A percentile compares a stretch with the other conserved stretches of the same genome.
Evolutionary conservation across 805 yeast genomes (phyloP).

Genomic region (Yarrowia deformans): DNA sequence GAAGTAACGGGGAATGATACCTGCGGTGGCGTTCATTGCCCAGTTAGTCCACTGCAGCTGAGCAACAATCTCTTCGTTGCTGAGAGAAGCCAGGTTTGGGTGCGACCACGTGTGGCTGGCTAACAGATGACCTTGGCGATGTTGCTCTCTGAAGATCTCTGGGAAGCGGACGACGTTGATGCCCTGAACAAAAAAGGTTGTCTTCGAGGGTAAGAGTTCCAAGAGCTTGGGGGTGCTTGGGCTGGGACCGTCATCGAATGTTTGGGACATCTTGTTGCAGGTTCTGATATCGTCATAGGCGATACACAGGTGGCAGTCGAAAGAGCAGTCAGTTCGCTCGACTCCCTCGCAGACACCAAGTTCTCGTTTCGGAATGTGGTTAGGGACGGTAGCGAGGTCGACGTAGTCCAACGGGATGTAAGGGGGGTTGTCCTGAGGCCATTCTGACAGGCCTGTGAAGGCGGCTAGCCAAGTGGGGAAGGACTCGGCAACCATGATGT

Average conservation of each 20-base stretch:
- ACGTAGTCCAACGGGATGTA: slow-evolving; percentile 81
- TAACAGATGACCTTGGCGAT: slow-evolving; percentile 72
- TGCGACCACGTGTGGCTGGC: slow-evolving; percentile 96
- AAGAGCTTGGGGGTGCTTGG: slow-evolving; percentile 69
- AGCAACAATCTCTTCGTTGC: slow-evolving; percentile 83
- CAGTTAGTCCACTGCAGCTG: slow-evolving; percentile 94
- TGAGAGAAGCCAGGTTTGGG: slow-evolving; percentile 75
- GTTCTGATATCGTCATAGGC: slow-evolving; percentile 77
- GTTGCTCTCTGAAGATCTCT: slow-evolving; percentile 66
- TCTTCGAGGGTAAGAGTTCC: slow-evolving; percentile 56
- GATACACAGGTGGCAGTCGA: slow-evolving; percentile 84
- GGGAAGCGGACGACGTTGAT: slow-evolving; percentile 80
- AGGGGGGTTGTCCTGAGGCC: slow-evolving; percentile 88
- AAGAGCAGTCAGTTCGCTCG: slow-evolving; percentile 69
- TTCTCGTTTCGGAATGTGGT: slow-evolving; percentile 46
- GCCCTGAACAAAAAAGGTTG: slow-evolving; percentile 89
- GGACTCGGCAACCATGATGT: slow-evolving; percentile 51
- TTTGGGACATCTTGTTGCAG: slow-evolving; percentile 78
- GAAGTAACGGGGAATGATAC: slow-evolving; percentile 88
- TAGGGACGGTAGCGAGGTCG: slow-evolving; percentile 63
- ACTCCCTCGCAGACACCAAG: slow-evolving; percentile 63
- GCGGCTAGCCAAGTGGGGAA: slow-evolving; percentile 83
- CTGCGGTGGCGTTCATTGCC: slow-evolving; percentile 96
- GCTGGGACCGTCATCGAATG: slow-evolving; percentile 96
- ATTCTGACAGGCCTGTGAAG: slow-evolving; percentile 72